Evolutionary conservation across 2,329 filamentous ascomycete species (phyloP).

Genomic region (Emergomyces orientalis): DNA sequence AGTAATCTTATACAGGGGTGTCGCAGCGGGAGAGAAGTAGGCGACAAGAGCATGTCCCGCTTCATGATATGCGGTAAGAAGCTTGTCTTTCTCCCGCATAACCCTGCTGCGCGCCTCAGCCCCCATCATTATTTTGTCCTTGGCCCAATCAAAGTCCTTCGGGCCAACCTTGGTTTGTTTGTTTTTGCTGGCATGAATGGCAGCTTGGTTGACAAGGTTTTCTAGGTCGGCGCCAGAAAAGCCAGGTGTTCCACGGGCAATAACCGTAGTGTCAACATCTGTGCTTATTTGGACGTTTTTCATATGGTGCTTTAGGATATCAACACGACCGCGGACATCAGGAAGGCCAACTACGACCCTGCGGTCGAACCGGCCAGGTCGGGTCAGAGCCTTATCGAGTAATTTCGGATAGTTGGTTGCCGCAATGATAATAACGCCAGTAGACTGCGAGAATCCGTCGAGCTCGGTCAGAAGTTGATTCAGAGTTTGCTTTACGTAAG

Average conservation of each 20-base stretch:
- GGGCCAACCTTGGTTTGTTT: slow-evolving; percentile 67
- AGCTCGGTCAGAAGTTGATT: slow-evolving; percentile 96
- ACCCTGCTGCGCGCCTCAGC: slow-evolving; percentile 83
- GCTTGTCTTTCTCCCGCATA: slow-evolving; percentile 86
- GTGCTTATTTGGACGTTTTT: slow-evolving; percentile 74
- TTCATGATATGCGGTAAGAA: slow-evolving; percentile 93
- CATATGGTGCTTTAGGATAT: slow-evolving; percentile 88
- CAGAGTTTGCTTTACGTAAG: slow-evolving; percentile 92
- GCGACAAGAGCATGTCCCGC: slow-evolving; percentile 89
- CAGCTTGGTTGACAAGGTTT: slow-evolving; percentile 93
- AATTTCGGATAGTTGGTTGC: slow-evolving; percentile 94
- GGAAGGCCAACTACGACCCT: slow-evolving; percentile 82
- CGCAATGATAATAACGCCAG: slow-evolving; percentile 87
- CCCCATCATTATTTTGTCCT: slow-evolving; percentile 96
- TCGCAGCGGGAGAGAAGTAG: slow-evolving; percentile 66
- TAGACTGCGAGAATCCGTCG: slow-evolving; percentile 92
- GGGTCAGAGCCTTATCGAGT: slow-evolving; percentile 86
- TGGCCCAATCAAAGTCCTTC: slow-evolving; percentile 88
- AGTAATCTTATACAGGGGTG: slow-evolving; percentile 89
- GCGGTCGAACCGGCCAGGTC: slow-evolving; percentile 91
- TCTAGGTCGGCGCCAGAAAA: slow-evolving; percentile 94
- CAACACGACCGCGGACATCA: slow-evolving; percentile 84
- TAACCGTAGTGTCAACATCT: slow-evolving; percentile 72
- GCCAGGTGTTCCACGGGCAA: slow-evolving; percentile 80
- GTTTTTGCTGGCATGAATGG: slow-evolving; percentile 83